Evolutionary conservation across 2,329 filamentous ascomycete species (phyloP).

Genomic region (Rhynchosporium agropyri): DNA sequence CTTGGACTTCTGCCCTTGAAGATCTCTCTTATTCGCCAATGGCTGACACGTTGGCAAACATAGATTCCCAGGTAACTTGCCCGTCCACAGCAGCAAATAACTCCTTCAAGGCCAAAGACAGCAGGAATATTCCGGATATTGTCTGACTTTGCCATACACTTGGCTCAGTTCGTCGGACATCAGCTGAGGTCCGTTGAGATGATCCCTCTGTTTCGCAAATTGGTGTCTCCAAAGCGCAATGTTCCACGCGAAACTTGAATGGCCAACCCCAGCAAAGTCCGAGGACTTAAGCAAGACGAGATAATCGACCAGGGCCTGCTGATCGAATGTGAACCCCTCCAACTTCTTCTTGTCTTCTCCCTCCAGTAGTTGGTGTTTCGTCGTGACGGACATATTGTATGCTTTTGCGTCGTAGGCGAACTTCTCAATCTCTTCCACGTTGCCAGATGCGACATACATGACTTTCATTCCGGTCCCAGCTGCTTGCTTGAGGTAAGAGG

Average conservation of each 20-base stretch:
- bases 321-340: constrained; percentile 48
- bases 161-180: constrained; percentile 37
- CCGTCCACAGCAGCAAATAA: too few relatives aligned
- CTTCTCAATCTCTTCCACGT: constrained; percentile 42
- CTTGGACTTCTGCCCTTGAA: too few relatives aligned
- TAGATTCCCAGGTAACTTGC: too few relatives aligned
- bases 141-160: constrained; percentile 31
- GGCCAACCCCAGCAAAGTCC: constrained; percentile 48
- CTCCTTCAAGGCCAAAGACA: constrained; percentile 35
- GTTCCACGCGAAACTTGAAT: constrained; percentile 51
- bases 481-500: constrained; percentile 44
- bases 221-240: constrained; percentile 44
- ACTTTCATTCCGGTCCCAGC: constrained; percentile 36
- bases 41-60: too few relatives aligned
- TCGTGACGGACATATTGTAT: constrained; percentile 46
- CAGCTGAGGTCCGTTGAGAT: constrained; percentile 33
- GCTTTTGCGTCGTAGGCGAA: constrained; percentile 44
- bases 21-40: too few relatives aligned
- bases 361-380: constrained; percentile 48
- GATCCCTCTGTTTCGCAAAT: constrained; percentile 23
- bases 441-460: constrained; percentile 50
- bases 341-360: constrained; percentile 42
- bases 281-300: constrained; percentile 50
- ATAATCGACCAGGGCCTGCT: constrained; percentile 53
- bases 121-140: constrained; percentile 33